Conservation (phyloP, 139 green algal genomes). For the Haematococcus lacustris region DNA sequence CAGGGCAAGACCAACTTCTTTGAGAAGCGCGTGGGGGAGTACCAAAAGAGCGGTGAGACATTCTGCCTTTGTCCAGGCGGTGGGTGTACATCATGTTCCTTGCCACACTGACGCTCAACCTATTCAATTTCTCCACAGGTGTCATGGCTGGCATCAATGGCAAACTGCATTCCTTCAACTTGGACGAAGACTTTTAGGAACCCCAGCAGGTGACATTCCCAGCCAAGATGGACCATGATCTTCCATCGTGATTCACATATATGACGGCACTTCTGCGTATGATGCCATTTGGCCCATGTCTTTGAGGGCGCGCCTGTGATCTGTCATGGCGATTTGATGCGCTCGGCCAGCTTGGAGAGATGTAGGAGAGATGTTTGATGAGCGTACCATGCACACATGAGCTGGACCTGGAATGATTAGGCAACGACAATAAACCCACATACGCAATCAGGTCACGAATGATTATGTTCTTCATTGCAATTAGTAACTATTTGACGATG, state of each 20-base stretch:
- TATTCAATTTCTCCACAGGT: not conserved
- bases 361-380: no score
- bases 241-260: not conserved
- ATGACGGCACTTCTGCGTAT: no score
- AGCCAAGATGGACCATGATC: not conserved
- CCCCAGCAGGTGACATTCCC: not conserved
- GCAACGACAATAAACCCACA: not conserved
- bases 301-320: no score
- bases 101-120: not conserved
- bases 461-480: not conserved
- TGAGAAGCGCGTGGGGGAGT: conserved; percentile 89
- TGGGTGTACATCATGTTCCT: not conserved
- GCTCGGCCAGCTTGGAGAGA: no score
- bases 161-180: conserved; percentile 23
- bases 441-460: not conserved
- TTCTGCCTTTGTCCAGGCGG: not conserved
- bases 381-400: not conserved
- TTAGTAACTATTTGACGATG: not conserved
- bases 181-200: conserved; percentile 26
- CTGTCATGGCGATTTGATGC: no score
- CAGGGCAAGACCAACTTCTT: conserved; percentile 96
- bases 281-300: no score
- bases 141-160: conserved; percentile 23
- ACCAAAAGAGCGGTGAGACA: conserved; percentile 72
- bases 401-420: not conserved